Evolutionary conservation across 2,329 filamentous ascomycete genomes (phyloP).

Genomic region (Biscogniauxia mediterranea): DNA sequence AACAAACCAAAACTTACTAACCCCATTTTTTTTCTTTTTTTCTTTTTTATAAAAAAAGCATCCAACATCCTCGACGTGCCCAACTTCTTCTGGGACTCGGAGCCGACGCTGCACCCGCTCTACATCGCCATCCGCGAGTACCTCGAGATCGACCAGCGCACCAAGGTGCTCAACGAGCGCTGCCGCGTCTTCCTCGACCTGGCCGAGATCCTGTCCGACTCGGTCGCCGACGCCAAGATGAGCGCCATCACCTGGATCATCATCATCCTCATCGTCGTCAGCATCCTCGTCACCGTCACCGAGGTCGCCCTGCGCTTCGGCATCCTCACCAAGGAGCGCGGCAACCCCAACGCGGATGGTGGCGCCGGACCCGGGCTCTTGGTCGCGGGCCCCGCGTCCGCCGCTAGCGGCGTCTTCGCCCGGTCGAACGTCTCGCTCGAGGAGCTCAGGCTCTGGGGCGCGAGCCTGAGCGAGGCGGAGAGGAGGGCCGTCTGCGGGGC

Average conservation of each 20-base stretch:
- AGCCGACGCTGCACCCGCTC: slow-evolving; percentile 90
- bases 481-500: slow-evolving; percentile 30
- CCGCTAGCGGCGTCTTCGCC: slow-evolving; percentile 15
- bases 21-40: neutral
- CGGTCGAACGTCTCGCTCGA: slow-evolving; percentile 30
- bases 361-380: slow-evolving; percentile 4
- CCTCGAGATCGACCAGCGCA: slow-evolving; percentile 92
- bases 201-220: slow-evolving; percentile 90
- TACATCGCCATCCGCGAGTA: slow-evolving; percentile 96
- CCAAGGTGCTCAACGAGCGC: slow-evolving; percentile 94
- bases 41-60: slow-evolving; percentile 47
- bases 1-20: neutral
- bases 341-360: slow-evolving; percentile 18
- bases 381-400: slow-evolving; percentile 14
- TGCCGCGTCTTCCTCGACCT: slow-evolving; percentile 96
- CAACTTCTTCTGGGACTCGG: slow-evolving; percentile 98
- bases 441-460: slow-evolving; percentile 31
- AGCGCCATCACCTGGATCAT: slow-evolving; percentile 97
- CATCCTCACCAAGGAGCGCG: slow-evolving; percentile 56
- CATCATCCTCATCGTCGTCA: slow-evolving; percentile 87
- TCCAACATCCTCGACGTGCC: slow-evolving; percentile 95
- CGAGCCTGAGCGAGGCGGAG: slow-evolving; percentile 28
- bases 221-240: slow-evolving; percentile 92
- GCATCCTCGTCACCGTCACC: slow-evolving; percentile 84
- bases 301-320: slow-evolving; percentile 87